A percentile compares a stretch with the other conserved stretches of the same genome.
Conservation (phyloP, 2,329 filamentous ascomycete species). For the Exophiala bonariae region DNA sequence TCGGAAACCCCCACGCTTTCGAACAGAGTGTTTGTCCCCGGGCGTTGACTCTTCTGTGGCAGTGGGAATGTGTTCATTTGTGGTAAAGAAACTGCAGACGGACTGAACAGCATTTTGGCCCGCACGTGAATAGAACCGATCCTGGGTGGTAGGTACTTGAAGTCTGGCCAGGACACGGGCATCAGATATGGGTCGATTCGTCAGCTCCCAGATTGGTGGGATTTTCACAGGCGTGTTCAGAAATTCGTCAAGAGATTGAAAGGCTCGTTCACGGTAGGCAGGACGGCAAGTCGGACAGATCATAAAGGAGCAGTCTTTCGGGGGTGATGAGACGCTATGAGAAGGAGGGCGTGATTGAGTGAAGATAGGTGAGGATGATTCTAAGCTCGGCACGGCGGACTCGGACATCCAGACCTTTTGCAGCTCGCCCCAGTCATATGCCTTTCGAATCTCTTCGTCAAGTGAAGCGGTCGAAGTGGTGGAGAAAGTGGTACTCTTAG, state of each 20-base stretch:
- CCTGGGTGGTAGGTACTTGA: not conserved
- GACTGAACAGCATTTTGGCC: no score
- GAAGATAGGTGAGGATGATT: not conserved
- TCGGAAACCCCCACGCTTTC: slow-evolving; percentile 20
- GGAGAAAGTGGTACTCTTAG: slow-evolving; percentile 30
- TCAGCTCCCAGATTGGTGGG: slow-evolving; percentile 33
- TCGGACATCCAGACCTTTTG: slow-evolving; percentile 21
- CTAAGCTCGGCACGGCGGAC: slow-evolving; percentile 10
- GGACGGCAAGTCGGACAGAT: slow-evolving; percentile 53
- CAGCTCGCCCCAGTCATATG: slow-evolving; percentile 24
- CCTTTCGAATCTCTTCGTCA: slow-evolving; percentile 24
- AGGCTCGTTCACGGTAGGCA: slow-evolving; percentile 40
- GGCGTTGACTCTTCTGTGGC: not conserved
- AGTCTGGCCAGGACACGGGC: slow-evolving; percentile 27
- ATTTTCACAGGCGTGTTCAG: slow-evolving; percentile 37
- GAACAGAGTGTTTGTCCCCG: slow-evolving; percentile 8
- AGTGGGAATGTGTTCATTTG: no score
- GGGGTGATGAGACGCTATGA: not conserved
- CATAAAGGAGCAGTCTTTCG: slow-evolving; percentile 42
- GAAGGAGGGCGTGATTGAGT: not conserved
- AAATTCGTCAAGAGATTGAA: slow-evolving; percentile 33
- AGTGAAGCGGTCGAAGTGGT: slow-evolving; percentile 20
- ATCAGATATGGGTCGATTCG: slow-evolving; percentile 32
- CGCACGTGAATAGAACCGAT: no score
- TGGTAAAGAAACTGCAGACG: no score